Base-by-base conservation (phyloP, 1,284 basidiomycete genomes). In the Malassezia pachydermatis region DNA sequence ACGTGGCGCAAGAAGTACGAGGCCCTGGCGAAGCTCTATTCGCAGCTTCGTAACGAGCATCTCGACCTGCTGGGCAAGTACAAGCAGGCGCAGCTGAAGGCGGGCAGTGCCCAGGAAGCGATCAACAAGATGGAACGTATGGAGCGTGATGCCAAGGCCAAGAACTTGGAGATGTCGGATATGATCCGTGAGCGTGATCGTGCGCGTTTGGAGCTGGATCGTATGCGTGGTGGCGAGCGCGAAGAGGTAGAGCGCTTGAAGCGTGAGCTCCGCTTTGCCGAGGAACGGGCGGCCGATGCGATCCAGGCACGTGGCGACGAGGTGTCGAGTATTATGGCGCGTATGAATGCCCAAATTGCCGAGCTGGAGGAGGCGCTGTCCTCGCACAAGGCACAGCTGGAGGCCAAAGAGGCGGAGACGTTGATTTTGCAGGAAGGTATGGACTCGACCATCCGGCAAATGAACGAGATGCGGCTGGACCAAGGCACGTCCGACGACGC, bases 1-100 rank as follows among this genome's bases (percentile, higher is more conserved):
- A 76, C 94, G 19, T 99, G 94, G 94, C 84, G 88, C 55, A 90
- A 89, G 77, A 99, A 99, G 75, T 99, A 98, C 74, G 94, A 99
- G 74, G 88, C 92, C 0, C 78, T 99, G 49, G 94, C 94, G 38
- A 99, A 98, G 74, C 80, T 99, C 7, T 99, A 99, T 78, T 94
- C 88, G 62, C 94, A 98, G 73, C 81, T 99, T 10, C 85, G 94
- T 37, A 84, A 86, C 27, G 94, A 98, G 73, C 94, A 99, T 73
- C 78, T 99, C 45, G 94, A 99, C 65, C 86, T 98, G 81, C 81
- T 99, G 41, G 81, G 83, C 65, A 96, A 94, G 75, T 92, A 87
- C 78, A 98, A 98, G 77, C 84, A 88, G 67, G 81, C 94, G 79
- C 90, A 98, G 72, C 80, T 98, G 64, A 96, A 95, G 74, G 94